These are phyloP conservation scores for Yamadazyma taylorii DNA, from an alignment of 1,139 yeast species.

Conservation along the genomic window DNA sequence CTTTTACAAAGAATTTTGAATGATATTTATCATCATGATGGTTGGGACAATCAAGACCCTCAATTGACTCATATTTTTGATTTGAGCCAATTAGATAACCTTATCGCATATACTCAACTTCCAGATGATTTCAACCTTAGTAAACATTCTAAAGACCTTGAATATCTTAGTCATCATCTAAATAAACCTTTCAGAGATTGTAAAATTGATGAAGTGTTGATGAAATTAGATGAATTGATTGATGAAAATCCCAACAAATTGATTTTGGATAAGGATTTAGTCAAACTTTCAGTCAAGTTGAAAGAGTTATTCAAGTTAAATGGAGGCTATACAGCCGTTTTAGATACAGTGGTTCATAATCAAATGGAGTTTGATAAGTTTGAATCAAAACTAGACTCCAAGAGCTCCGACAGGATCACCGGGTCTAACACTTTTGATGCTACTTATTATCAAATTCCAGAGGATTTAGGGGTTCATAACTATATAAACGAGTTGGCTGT, in stretches of 20 bases:
- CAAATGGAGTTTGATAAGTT: constrained; percentile 25
- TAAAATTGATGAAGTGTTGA: constrained; percentile 10
- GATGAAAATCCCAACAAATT: constrained; percentile 6
- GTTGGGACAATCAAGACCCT: constrained; percentile 25
- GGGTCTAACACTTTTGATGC: neutral
- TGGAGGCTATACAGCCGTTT: constrained; percentile 30
- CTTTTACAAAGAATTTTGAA: constrained; percentile 15
- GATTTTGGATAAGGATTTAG: constrained; percentile 3
- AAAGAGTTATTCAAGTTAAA: constrained; percentile 25
- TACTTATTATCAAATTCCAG: constrained; percentile 2
- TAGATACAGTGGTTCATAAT: constrained; percentile 30
- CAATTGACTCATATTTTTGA: constrained; percentile 8
- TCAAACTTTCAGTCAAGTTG: constrained; percentile 16
- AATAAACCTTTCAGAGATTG: constrained; percentile 13
- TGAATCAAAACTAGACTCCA: constrained; percentile 17
- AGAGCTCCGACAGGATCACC: no score
- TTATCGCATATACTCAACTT: constrained; percentile 31
- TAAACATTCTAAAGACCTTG: constrained; percentile 31
- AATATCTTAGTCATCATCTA: constrained; percentile 22
- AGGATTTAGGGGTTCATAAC: neutral
- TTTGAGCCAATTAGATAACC: constrained; percentile 24
- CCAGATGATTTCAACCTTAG: constrained; percentile 38
- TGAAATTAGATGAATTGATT: constrained; percentile 11
- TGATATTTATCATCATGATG: constrained; percentile 23
- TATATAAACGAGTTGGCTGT: constrained; percentile 4